These are phyloP conservation scores for Trichoderma sp. DNA, from an alignment of 2,329 filamentous ascomycete species.

Conservation along the genomic window DNA sequence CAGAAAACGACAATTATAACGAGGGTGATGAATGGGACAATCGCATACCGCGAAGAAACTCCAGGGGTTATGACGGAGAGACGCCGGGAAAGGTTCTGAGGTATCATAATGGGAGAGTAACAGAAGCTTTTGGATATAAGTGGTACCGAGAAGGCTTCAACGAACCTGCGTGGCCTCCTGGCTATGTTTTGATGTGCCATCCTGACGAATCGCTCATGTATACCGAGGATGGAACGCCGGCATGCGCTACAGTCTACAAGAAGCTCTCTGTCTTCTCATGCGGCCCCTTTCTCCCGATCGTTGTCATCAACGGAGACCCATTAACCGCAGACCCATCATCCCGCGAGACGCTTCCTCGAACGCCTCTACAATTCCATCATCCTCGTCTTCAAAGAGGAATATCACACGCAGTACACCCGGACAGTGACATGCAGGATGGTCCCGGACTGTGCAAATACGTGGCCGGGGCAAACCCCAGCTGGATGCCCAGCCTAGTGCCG, in stretches of 20 bases:
- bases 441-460: constrained; percentile 29
- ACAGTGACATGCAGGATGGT: constrained; percentile 22
- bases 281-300: constrained; percentile 37
- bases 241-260: constrained; percentile 24
- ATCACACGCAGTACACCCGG: constrained; percentile 30
- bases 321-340: not conserved
- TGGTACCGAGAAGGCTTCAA: constrained; percentile 24
- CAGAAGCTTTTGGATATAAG: constrained; percentile 23
- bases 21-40: constrained; percentile 31
- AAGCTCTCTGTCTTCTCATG: constrained; percentile 37
- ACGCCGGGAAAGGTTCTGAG: constrained; percentile 36
- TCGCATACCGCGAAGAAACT: constrained; percentile 30
- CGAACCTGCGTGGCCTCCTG: not conserved
- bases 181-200: not conserved
- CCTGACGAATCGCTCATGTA: not conserved
- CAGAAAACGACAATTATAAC: constrained; percentile 11
- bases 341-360: not conserved
- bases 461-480: constrained; percentile 34
- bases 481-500: constrained; percentile 41
- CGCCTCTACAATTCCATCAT: constrained; percentile 12
- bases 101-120: constrained; percentile 34
- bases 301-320: constrained; percentile 27
- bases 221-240: not conserved
- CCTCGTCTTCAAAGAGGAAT: constrained; percentile 24
- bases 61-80: constrained; percentile 30